Percentiles rank a stretch among this genome's conserved stretches.
These are phyloP conservation scores for Plasmodium coatneyi DNA, from an alignment of 169 alveolate species.

Conservation along the genomic window DNA sequence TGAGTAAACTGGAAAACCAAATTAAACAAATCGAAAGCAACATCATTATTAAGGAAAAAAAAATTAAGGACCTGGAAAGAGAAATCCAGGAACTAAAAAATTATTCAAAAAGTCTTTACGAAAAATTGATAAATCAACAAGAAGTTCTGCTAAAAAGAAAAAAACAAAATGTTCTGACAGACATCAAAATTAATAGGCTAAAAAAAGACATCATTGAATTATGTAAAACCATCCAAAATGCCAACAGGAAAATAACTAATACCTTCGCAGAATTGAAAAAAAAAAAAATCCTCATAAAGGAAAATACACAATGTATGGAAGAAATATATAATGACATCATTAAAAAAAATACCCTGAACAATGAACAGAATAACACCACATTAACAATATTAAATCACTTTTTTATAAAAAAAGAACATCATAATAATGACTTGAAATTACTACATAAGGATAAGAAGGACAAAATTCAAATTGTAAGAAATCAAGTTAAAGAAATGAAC, in stretches of 20 bases:
- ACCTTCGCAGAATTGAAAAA: slow-evolving; percentile 13
- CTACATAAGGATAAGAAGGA: slow-evolving; percentile 16
- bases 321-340: slow-evolving; percentile 2
- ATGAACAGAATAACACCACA: slow-evolving; percentile 9
- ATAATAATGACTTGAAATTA: slow-evolving; percentile 19
- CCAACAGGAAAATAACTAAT: slow-evolving; percentile 4
- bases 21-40: slow-evolving; percentile 63
- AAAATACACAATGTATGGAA: slow-evolving; percentile 27
- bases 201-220: slow-evolving; percentile 27
- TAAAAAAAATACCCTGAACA: not conserved
- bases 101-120: slow-evolving; percentile 25
- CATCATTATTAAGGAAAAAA: slow-evolving; percentile 27
- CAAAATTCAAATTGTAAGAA: slow-evolving; percentile 5
- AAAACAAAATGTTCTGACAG: slow-evolving; percentile 34
- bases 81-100: slow-evolving; percentile 51
- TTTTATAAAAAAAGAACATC: slow-evolving; percentile 37
- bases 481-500: slow-evolving; percentile 30
- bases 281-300: slow-evolving; percentile 25
- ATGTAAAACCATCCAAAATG: slow-evolving; percentile 15
- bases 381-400: slow-evolving; percentile 34
- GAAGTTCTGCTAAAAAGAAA: slow-evolving; percentile 35
- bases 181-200: slow-evolving; percentile 42
- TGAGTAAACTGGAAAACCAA: slow-evolving; percentile 54
- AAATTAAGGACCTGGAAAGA: slow-evolving; percentile 20
- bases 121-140: slow-evolving; percentile 62